phyloP scores from a whole-genome alignment of 2,329 filamentous ascomycete genomes.

The Penicillium olsonii region DNA sequence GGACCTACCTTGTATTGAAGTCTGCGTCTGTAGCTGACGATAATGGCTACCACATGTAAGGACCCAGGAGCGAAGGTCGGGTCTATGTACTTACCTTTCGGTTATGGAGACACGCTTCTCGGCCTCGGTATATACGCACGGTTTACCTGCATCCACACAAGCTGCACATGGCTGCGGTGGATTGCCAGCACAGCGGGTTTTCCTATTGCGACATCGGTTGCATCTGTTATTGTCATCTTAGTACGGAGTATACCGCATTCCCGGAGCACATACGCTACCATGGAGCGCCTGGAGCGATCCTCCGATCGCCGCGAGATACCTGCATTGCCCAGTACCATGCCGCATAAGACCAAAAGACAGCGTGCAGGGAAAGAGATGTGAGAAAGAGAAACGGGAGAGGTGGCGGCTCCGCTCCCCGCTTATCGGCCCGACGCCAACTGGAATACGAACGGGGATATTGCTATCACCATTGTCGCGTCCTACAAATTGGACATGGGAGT shows the following conservation, averaged over 20 bases:
- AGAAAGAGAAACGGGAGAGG: neutral
- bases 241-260: neutral
- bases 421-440: neutral
- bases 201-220: conserved; percentile 40
- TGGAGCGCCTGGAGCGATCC: conserved; percentile 27
- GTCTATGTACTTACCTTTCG: conserved; percentile 30
- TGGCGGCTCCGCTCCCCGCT: neutral
- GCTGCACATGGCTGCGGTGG: conserved; percentile 38
- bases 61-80: neutral
- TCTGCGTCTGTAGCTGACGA: conserved; percentile 37
- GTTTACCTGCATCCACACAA: conserved; percentile 33
- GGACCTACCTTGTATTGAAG: conserved; percentile 22
- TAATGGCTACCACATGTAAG: conserved; percentile 28
- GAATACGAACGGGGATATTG: no score
- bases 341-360: neutral
- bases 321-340: conserved; percentile 20
- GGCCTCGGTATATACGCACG: conserved; percentile 39
- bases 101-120: conserved; percentile 39
- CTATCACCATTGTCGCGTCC: no score
- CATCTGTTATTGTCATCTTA: conserved; percentile 26
- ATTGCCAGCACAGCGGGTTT: conserved; percentile 38
- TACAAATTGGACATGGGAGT: no score
- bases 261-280: conserved; percentile 29
- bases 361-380: neutral
- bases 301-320: conserved; percentile 18